Percentiles rank a stretch among this genome's conserved stretches.
Evolutionary conservation across 148 eudicot species (phyloP).

Genomic region (Bassia scoparia): DNA sequence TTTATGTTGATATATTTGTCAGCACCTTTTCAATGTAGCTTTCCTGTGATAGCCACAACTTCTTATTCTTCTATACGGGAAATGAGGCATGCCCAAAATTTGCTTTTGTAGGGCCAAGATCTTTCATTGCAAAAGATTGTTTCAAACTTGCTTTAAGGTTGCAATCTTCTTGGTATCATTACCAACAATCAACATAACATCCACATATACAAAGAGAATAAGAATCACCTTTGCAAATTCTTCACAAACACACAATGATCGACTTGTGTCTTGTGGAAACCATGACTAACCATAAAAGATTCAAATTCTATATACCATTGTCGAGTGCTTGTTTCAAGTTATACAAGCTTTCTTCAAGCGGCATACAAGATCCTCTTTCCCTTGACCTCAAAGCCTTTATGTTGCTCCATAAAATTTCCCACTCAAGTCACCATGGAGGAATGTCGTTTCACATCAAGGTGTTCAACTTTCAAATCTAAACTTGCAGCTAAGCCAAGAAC

Average conservation of each 20-base stretch:
- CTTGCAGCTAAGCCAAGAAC: not conserved
- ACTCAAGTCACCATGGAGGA: slow-evolving; percentile 21
- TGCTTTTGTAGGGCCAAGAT: too few species aligned
- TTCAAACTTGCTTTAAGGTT: not conserved
- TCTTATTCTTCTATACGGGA: too few species aligned
- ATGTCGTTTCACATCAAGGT: slow-evolving; percentile 13
- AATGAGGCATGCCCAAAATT: too few species aligned
- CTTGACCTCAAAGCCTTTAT: slow-evolving; percentile 15
- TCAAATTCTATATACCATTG: slow-evolving; percentile 3
- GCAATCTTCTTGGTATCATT: not conserved
- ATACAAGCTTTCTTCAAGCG: slow-evolving; percentile 21
- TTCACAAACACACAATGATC: slow-evolving; percentile 12
- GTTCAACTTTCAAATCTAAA: slow-evolving; percentile 15
- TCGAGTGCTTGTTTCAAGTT: slow-evolving; percentile 19
- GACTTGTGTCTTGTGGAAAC: not conserved
- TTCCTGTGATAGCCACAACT: too few species aligned
- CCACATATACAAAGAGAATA: slow-evolving; percentile 21
- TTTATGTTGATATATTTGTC: too few species aligned
- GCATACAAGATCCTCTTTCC: slow-evolving; percentile 14
- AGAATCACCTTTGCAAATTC: slow-evolving; percentile 1
- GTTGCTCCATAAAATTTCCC: slow-evolving; percentile 20
- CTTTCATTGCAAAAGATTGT: slow-evolving; percentile 9
- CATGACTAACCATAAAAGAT: slow-evolving; percentile 11
- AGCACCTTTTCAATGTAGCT: too few species aligned
- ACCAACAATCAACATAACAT: slow-evolving; percentile 24